phyloP scores from a whole-genome alignment of 805 yeast genomes.

The Spencermartinsiella europaea region DNA sequence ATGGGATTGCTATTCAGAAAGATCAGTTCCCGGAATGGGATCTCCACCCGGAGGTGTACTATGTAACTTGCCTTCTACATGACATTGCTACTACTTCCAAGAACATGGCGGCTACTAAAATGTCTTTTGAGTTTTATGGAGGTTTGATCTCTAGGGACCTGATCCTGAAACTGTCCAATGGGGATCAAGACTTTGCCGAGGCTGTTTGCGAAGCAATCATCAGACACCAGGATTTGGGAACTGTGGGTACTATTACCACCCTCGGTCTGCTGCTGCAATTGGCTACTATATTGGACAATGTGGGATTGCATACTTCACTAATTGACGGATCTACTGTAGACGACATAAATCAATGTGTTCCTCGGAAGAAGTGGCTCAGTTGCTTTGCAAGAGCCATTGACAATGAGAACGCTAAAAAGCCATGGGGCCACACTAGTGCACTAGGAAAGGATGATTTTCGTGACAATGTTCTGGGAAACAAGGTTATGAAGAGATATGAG shows the following conservation, averaged over 20 bases:
- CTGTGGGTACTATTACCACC: constrained; percentile 18
- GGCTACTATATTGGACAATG: constrained; percentile 20
- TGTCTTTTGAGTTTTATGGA: constrained; percentile 25
- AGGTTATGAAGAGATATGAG: constrained; percentile 3
- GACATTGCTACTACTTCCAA: constrained; percentile 23
- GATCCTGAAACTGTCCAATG: constrained; percentile 10
- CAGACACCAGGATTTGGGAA: constrained; percentile 22
- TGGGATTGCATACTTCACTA: constrained; percentile 13
- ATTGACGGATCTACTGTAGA: constrained; percentile 18
- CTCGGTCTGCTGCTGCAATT: constrained; percentile 21
- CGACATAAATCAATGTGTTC: constrained; percentile 15
- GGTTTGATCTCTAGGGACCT: constrained; percentile 20
- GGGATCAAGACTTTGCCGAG: constrained; percentile 19
- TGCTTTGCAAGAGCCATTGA: constrained; percentile 20
- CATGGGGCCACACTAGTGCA: constrained; percentile 23
- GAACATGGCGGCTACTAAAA: constrained; percentile 16
- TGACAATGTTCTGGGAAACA: constrained; percentile 9
- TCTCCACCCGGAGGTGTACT: constrained; percentile 16
- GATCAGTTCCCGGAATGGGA: constrained; percentile 22
- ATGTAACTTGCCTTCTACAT: constrained; percentile 19
- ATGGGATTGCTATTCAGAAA: constrained; percentile 16
- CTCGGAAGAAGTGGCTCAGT: constrained; percentile 20
- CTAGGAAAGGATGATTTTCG: constrained; percentile 13
- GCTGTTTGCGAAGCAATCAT: constrained; percentile 22
- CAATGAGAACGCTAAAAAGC: constrained; percentile 18